Percentiles rank a stretch among this genome's conserved stretches.
Conservation (phyloP, 2,329 filamentous ascomycete species). For the Ophiostoma pallidulum region DNA sequence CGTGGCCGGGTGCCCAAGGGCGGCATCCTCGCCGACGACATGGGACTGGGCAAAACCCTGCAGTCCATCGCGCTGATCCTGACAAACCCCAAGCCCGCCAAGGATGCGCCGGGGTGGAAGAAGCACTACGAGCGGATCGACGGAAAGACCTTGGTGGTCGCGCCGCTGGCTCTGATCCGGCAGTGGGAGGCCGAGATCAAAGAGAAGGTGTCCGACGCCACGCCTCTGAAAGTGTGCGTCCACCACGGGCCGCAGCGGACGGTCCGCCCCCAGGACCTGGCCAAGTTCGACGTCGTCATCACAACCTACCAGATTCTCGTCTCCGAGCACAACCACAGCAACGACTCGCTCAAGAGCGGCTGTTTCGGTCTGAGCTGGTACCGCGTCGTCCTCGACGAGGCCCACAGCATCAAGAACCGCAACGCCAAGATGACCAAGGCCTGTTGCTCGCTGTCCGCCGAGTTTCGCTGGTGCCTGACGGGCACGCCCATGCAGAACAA, state of each 20-base stretch:
- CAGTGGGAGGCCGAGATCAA: conserved; percentile 95
- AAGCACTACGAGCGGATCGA: conserved; percentile 60
- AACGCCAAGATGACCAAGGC: conserved; percentile 94
- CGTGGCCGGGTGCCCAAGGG: conserved; percentile 76
- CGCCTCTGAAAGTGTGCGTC: conserved; percentile 70
- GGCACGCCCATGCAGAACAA: conserved; percentile 99
- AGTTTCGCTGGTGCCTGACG: conserved; percentile 93
- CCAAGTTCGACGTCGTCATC: conserved; percentile 86
- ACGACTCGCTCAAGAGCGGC: conserved; percentile 60
- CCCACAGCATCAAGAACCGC: conserved; percentile 96
- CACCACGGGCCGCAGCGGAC: conserved; percentile 85
- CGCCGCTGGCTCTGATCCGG: conserved; percentile 85
- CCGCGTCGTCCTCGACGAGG: conserved; percentile 89
- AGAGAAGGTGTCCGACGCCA: conserved; percentile 59
- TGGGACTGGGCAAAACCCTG: conserved; percentile 94
- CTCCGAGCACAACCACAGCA: conserved; percentile 71
- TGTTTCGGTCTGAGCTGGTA: conserved; percentile 94
- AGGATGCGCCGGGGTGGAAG: conserved; percentile 50
- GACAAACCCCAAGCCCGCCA: conserved; percentile 62
- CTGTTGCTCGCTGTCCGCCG: conserved; percentile 71
- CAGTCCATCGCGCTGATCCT: conserved; percentile 87
- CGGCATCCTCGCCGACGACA: conserved; percentile 91
- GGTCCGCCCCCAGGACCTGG: conserved; percentile 66
- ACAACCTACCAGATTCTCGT: conserved; percentile 95
- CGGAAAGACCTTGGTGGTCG: conserved; percentile 82